phyloP scores from a whole-genome alignment of 768 basidiomycete genomes.

The Boletus sp. region DNA sequence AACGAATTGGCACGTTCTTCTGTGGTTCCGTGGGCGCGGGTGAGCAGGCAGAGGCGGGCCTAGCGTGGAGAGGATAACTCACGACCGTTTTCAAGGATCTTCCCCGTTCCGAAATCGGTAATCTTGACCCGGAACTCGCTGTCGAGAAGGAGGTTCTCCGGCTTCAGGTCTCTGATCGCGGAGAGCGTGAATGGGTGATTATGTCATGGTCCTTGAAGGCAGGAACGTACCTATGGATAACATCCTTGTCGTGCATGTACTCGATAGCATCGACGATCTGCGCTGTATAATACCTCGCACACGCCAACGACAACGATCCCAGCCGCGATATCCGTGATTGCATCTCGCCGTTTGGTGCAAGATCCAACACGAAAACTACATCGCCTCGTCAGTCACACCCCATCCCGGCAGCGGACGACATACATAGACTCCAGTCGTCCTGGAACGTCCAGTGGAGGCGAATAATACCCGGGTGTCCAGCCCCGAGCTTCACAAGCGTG shows the following conservation, averaged over 20 bases:
- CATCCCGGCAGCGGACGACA: conserved; percentile 29
- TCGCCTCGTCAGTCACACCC: conserved; percentile 3
- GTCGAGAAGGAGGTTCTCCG: conserved; percentile 90
- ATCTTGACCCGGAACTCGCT: conserved; percentile 84
- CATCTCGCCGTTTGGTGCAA: conserved; percentile 76
- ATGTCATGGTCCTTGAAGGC: conserved; percentile 6
- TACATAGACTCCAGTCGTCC: conserved; percentile 81
- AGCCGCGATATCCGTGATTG: conserved; percentile 67
- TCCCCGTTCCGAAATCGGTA: conserved; percentile 96
- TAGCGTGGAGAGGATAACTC: conserved; percentile 21
- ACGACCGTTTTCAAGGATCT: conserved; percentile 61
- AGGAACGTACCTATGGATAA: conserved; percentile 72
- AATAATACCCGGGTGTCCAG: conserved; percentile 79
- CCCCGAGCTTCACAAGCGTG: conserved; percentile 61
- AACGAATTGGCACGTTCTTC: conserved; percentile 66
- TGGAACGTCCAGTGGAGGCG: conserved; percentile 83
- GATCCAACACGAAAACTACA: conserved; percentile 76
- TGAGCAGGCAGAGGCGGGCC: background rate
- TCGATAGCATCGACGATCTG: conserved; percentile 86
- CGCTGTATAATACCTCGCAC: conserved; percentile 82
- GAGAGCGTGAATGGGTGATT: conserved; percentile 2
- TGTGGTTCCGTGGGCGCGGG: conserved; percentile 26
- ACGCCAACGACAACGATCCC: conserved; percentile 82
- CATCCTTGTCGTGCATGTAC: conserved; percentile 87
- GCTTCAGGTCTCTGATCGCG: conserved; percentile 68